A percentile compares a stretch with the other conserved stretches of the same genome.
phyloP scores from a whole-genome alignment of 352 stramenopile species.

The Phytophthora pinifolia region DNA sequence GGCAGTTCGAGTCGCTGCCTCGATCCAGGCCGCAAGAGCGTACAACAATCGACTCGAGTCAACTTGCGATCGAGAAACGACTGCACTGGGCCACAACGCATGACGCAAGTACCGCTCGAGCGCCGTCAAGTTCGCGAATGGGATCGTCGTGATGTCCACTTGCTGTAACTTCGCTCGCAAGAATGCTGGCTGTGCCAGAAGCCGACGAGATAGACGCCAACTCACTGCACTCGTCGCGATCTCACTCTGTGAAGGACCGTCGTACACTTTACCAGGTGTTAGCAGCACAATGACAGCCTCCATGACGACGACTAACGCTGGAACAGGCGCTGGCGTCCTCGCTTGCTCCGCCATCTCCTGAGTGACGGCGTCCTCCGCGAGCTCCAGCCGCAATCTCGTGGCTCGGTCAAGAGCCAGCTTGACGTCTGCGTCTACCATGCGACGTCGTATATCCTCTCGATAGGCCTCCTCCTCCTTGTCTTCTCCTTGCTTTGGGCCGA shows the following conservation, averaged over 20 bases:
- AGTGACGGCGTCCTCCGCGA: conserved; percentile 17
- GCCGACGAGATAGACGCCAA: conserved; percentile 59
- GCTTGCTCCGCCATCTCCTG: conserved; percentile 23
- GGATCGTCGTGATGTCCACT: conserved; percentile 42
- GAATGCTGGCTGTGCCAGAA: conserved; percentile 50
- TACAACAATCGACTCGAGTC: conserved; percentile 38
- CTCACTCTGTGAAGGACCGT: conserved; percentile 38
- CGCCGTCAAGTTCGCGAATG: conserved; percentile 51
- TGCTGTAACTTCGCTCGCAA: conserved; percentile 52
- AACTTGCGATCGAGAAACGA: conserved; percentile 30
- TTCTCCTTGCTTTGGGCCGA: conserved; percentile 13
- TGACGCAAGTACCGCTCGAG: conserved; percentile 63
- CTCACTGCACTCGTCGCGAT: conserved; percentile 53
- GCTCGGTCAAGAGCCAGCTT: conserved; percentile 53
- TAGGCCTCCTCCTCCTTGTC: conserved; percentile 19
- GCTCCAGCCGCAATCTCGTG: conserved; percentile 20
- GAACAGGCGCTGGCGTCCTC: conserved; percentile 4
- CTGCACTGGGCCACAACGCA: conserved; percentile 44
- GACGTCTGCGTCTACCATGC: conserved; percentile 46
- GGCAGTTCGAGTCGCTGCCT: conserved; percentile 34
- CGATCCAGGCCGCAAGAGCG: conserved; percentile 53
- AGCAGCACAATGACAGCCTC: conserved; percentile 80
- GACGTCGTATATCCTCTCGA: conserved; percentile 11
- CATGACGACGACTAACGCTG: conserved; percentile 66
- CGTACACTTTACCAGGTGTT: conserved; percentile 68